Conservation (phyloP, 139 green algal genomes). For the Desmodesmus armatus region DNA sequence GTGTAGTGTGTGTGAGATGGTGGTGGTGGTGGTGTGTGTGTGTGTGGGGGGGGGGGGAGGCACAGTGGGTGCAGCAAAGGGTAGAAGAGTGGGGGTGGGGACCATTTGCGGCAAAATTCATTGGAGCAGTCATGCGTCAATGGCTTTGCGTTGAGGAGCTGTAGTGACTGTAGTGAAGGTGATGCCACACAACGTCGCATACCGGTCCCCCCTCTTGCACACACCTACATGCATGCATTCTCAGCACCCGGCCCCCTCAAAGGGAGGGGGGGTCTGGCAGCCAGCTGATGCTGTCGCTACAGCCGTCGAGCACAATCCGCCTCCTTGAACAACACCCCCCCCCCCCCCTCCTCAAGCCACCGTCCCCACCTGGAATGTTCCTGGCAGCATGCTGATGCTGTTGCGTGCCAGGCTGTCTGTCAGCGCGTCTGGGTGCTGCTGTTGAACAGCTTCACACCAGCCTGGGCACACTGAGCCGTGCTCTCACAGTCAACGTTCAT, state of each 20-base stretch:
- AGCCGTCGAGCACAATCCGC: too few relatives aligned
- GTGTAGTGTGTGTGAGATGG: neutral
- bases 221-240: neutral
- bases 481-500: constrained; percentile 16
- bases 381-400: constrained; percentile 16
- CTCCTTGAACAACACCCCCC: too few relatives aligned
- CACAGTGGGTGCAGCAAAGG: neutral
- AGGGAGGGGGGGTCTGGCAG: neutral
- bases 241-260: neutral
- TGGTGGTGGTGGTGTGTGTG: neutral
- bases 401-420: neutral
- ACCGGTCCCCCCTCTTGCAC: neutral
- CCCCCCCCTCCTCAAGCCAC: too few relatives aligned
- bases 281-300: neutral
- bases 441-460: constrained; percentile 11
- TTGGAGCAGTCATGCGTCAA: neutral
- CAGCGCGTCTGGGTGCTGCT: constrained; percentile 2
- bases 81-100: neutral
- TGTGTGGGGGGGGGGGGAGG: neutral
- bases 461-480: neutral
- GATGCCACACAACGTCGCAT: neutral
- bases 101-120: neutral
- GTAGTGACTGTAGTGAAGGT: neutral
- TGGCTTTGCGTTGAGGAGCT: too few relatives aligned
- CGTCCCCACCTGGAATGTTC: constrained; percentile 13